phyloP scores from a whole-genome alignment of 2,329 filamentous ascomycete genomes.

The Meredithiella fracta region DNA sequence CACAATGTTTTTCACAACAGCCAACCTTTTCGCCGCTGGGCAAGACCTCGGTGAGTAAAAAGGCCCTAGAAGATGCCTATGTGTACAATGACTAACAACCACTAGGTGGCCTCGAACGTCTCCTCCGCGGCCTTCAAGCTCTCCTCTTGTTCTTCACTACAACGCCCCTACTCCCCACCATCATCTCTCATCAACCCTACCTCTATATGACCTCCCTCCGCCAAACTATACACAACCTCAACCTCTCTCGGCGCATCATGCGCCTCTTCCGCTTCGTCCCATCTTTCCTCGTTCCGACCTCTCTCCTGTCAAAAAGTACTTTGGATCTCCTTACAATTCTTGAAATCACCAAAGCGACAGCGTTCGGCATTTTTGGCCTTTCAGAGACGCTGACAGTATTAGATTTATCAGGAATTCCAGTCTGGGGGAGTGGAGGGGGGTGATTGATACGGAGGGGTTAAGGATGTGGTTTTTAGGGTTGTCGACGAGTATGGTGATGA shows the following conservation, averaged over 20 bases:
- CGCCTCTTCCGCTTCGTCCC: constrained; percentile 53
- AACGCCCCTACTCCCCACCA: constrained; percentile 25
- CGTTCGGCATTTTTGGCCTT: constrained; percentile 49
- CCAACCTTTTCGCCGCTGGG: constrained; percentile 25
- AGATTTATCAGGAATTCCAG: constrained; percentile 29
- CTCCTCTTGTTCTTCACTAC: constrained; percentile 31
- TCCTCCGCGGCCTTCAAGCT: constrained; percentile 41
- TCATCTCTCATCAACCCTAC: constrained; percentile 17
- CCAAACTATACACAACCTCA: constrained; percentile 27
- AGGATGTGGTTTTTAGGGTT: constrained; percentile 55
- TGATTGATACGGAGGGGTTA: constrained; percentile 39
- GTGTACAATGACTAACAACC: constrained; percentile 28
- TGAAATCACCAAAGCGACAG: constrained; percentile 39
- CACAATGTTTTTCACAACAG: constrained; percentile 5
- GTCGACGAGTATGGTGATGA: constrained; percentile 30
- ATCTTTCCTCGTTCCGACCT: background rate
- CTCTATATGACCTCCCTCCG: constrained; percentile 19
- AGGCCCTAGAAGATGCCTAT: background rate
- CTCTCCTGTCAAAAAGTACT: constrained; percentile 27
- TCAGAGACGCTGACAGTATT: constrained; percentile 49
- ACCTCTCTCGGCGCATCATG: constrained; percentile 42
- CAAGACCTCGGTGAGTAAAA: constrained; percentile 29
- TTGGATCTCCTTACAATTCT: constrained; percentile 19
- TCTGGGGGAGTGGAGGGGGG: constrained; percentile 31
- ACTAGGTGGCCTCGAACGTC: constrained; percentile 44